Evolutionary conservation across 352 stramenopile genomes (phyloP), one percentile per base, ranked within the genome.

Genomic region (Globisporangium cylindrosporum): DNA sequence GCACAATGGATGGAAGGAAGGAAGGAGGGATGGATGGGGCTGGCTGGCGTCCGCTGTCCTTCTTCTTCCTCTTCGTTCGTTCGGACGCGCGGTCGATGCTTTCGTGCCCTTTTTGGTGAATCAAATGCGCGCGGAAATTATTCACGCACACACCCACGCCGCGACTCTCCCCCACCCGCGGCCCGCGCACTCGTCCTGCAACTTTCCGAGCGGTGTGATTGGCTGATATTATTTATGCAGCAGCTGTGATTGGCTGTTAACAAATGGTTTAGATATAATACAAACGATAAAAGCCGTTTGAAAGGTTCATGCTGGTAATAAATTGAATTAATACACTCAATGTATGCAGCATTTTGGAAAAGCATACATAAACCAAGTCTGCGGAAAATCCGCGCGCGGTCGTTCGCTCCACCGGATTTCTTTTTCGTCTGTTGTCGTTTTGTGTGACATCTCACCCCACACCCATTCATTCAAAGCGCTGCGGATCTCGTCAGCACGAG

Each of bases 181-280:
- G 15, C 8, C 25, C 38, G 38, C 38, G 25, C 12, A 5, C 15
- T 38, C 25, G 27, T 25, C 32, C 20, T 61, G 56, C 29, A 48
- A 12, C 9, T 41, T 55, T 54, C n/a, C 7, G 49, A 25, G 53
- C 6, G 0, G 4, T 51, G 3, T 43, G 63, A 80, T 82, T 77
- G 70, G 77, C 36, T 48, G 51, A 82, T 73, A 79, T 27, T n/a
- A 9, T 4, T 5, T 24, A 14, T 24, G 0, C 24, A 24, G 18
- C 4, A 5, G n/a, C 58, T 68, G 61, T 62, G 62, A 79, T 79
- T 81, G 72, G 75, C 27, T 64, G 55, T 49, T 49, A 49, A n/a
- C 41, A 49, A 49, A 18, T 32, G 29, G 29, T 32, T 32, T 7
- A 32, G 29, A 32, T 32, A 32, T 4, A 32, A 32, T 32, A 32